Evolutionary conservation across 306 rosid species (phyloP), one percentile per base, ranked within the genome.

Genomic region (Quercus engelmannii): DNA sequence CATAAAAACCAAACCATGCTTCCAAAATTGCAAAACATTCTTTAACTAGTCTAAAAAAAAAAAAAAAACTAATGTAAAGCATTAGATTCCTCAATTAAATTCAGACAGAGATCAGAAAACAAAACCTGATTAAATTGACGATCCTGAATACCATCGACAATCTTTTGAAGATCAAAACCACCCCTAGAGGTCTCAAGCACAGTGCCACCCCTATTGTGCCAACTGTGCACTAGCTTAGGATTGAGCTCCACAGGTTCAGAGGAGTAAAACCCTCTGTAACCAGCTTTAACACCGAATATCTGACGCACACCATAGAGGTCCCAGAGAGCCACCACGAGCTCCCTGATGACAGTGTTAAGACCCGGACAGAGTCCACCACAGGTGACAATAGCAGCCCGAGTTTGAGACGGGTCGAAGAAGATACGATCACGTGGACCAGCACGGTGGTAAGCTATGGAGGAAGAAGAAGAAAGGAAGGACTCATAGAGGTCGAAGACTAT

Each of bases 311-410:
- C 92, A 41, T 41, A 41, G 46, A 41, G 46, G 46, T 41, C 46
- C 46, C 46, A 41, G 46, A 41, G 46, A 8, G 46, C 46, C 46
- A 8, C 46, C 12, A 97, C 92, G 14, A 94, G 92, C 87, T 94
- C 98, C 77, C 98, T 79, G 55, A 92, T 86, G 25, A 90, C 97
- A 26, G 98, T 94, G 82, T 94, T 94, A 4, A 90, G 71, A 19
- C 98, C 97, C 5, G 98, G 98, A 55, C 93, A 88, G 56, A 90
- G 86, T 15, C 91, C 93, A 3, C 91, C 93, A 64, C 91, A 90
- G 18, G 91, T 84, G 9, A 94, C 96, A 13, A 94, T 87, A n/a
- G 94, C 97, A 12, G 71, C 97, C 54, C 83, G 83, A 1, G 64
- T 67, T 6, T 8, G 25, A 1, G 78, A 35, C 31, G 92, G 79